Percentiles rank a stretch among this genome's conserved stretches.
These are phyloP conservation scores for Stachybotrys echinatus DNA, from an alignment of 2,329 filamentous ascomycete genomes.

Conservation along the genomic window DNA sequence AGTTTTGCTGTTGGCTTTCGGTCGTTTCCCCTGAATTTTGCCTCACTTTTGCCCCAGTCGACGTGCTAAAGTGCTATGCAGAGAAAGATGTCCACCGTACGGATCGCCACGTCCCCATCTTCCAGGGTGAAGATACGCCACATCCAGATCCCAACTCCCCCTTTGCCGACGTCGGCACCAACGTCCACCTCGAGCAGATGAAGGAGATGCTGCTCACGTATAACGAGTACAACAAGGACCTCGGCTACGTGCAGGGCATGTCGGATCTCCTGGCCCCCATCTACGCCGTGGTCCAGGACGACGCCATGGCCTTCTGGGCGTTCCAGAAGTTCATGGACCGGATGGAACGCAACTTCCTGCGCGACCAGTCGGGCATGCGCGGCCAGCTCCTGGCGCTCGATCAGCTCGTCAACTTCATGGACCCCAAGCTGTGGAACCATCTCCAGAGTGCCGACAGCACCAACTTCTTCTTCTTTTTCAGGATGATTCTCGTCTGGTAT, in stretches of 20 bases:
- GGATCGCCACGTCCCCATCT: conserved; percentile 90
- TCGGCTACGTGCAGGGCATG: conserved; percentile 99
- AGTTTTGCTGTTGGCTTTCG: conserved; percentile 24
- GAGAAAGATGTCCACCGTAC: conserved; percentile 99
- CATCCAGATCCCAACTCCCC: conserved; percentile 95
- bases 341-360: conserved; percentile 95
- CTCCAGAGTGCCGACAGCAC: conserved; percentile 87
- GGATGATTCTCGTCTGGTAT: conserved; percentile 98
- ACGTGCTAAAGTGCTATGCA: conserved; percentile 34
- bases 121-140: conserved; percentile 91
- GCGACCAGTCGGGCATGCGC: conserved; percentile 95
- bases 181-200: conserved; percentile 96
- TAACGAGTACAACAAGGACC: conserved; percentile 92
- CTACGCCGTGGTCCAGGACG: conserved; percentile 95
- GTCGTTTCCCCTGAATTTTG: conserved; percentile 1
- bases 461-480: conserved; percentile 99
- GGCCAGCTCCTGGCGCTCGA: conserved; percentile 85
- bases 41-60: neutral
- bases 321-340: conserved; percentile 96
- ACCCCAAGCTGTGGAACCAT: conserved; percentile 88
- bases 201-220: conserved; percentile 99
- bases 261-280: conserved; percentile 93
- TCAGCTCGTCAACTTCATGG: conserved; percentile 93
- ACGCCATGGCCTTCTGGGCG: conserved; percentile 93
- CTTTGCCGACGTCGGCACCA: conserved; percentile 88